phyloP scores from a whole-genome alignment of 306 rosid genomes.

The Fagus sylvatica region DNA sequence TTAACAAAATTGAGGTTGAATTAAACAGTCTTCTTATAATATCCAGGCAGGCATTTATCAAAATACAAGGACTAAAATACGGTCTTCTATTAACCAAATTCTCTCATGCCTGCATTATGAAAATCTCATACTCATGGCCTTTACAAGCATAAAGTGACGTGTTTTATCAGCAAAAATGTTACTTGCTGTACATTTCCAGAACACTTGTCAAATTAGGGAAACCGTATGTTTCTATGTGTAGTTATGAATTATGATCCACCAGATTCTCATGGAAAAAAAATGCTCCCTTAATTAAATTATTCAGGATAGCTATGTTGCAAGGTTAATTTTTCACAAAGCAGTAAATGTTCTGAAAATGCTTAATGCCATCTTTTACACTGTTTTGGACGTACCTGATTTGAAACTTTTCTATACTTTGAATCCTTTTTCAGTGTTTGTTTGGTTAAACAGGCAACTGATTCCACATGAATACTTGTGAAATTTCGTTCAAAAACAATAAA shows the following conservation, averaged over 20 bases:
- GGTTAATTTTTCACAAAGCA: background rate
- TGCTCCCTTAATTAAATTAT: background rate
- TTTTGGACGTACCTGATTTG: background rate
- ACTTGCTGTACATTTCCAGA: background rate
- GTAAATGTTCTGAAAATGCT: background rate
- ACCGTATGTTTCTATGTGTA: background rate
- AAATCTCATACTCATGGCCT: background rate
- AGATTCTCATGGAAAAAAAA: background rate
- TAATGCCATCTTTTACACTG: background rate
- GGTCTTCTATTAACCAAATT: background rate
- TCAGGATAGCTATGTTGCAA: background rate
- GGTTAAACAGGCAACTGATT: background rate
- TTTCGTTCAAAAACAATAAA: background rate
- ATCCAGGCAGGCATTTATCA: background rate
- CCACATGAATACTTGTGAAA: background rate
- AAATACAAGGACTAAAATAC: background rate
- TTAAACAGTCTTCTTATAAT: background rate
- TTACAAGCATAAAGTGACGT: background rate
- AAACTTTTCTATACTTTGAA: background rate
- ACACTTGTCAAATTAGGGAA: background rate
- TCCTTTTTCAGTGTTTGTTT: background rate
- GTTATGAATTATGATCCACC: background rate
- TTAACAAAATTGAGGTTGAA: background rate
- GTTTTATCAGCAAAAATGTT: background rate
- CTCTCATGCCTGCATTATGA: background rate